Conservation (phyloP, 345 rosid genomes). For the Diplotaxis tenuifolia region DNA sequence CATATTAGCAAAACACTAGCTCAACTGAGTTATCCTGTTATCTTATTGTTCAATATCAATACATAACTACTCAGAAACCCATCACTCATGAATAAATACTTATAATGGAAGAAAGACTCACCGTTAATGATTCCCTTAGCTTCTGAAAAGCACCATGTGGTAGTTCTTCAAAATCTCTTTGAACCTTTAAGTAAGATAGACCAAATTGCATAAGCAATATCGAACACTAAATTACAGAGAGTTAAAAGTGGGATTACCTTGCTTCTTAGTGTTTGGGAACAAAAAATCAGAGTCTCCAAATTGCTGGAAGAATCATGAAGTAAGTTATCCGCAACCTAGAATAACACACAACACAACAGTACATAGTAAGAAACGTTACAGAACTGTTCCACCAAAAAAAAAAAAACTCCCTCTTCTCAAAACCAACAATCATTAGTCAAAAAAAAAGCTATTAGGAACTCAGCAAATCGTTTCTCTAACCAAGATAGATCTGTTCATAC, state of each 20-base stretch:
- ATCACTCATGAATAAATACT: not conserved
- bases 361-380: constrained; percentile 5
- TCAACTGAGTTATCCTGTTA: too few relatives aligned
- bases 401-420: not conserved
- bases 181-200: constrained; percentile 59
- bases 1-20: too few relatives aligned
- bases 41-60: not conserved
- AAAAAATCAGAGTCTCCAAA: constrained; percentile 92
- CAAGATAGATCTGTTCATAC: constrained; percentile 20
- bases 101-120: constrained; percentile 40
- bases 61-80: constrained; percentile 8
- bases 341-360: constrained; percentile 11
- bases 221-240: not conserved
- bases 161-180: constrained; percentile 95
- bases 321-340: constrained; percentile 96
- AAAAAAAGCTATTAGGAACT: not conserved
- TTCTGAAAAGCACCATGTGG: constrained; percentile 92
- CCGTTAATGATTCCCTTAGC: constrained; percentile 77
- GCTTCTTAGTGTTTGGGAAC: constrained; percentile 99
- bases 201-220: not conserved
- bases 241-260: constrained; percentile 55
- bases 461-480: constrained; percentile 5
- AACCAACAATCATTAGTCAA: constrained; percentile 16
- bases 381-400: constrained; percentile 1
- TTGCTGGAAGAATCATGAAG: constrained; percentile 97